A percentile compares a stretch with the other conserved stretches of the same genome.
Conservation (phyloP, 306 rosid genomes). For the Coriaria nepalensis region DNA sequence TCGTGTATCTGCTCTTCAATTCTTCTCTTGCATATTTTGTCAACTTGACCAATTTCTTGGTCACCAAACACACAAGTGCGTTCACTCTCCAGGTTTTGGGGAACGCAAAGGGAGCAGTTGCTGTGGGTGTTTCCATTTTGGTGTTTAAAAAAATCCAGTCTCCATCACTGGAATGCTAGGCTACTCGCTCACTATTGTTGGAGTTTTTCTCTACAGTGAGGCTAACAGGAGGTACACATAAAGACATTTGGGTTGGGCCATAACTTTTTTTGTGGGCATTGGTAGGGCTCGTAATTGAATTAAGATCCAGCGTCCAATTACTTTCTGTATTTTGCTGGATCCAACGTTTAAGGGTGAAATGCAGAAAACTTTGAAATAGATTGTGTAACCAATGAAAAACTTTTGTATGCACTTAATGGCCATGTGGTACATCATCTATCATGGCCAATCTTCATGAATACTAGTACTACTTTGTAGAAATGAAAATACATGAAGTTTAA, state of each 20-base stretch:
- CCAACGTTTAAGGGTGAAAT: too few relatives aligned
- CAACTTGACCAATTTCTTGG: slow-evolving; percentile 45
- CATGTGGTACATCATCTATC: too few relatives aligned
- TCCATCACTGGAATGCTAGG: slow-evolving; percentile 51
- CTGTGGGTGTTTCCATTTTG: slow-evolving; percentile 53
- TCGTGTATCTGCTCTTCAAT: slow-evolving; percentile 23
- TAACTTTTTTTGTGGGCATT: too few relatives aligned
- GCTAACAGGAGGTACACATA: slow-evolving; percentile 32
- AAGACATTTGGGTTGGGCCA: neutral
- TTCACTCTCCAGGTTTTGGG: slow-evolving; percentile 32
- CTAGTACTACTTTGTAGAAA: too few relatives aligned
- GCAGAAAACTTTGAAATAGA: too few relatives aligned
- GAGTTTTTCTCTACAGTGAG: slow-evolving; percentile 50
- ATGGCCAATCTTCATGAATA: too few relatives aligned
- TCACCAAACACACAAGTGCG: slow-evolving; percentile 39
- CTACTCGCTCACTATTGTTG: slow-evolving; percentile 43
- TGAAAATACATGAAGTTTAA: too few relatives aligned
- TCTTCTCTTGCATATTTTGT: slow-evolving; percentile 19
- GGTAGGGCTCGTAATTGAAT: too few relatives aligned
- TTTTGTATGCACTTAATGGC: too few relatives aligned
- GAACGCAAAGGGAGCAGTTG: slow-evolving; percentile 60
- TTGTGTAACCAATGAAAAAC: too few relatives aligned
- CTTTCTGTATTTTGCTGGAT: too few relatives aligned
- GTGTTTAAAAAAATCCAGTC: slow-evolving; percentile 44
- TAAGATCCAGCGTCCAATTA: too few relatives aligned